These are phyloP conservation scores for Plenodomus tracheiphilus DNA, from an alignment of 2,329 filamentous ascomycete genomes.

Conservation along the genomic window DNA sequence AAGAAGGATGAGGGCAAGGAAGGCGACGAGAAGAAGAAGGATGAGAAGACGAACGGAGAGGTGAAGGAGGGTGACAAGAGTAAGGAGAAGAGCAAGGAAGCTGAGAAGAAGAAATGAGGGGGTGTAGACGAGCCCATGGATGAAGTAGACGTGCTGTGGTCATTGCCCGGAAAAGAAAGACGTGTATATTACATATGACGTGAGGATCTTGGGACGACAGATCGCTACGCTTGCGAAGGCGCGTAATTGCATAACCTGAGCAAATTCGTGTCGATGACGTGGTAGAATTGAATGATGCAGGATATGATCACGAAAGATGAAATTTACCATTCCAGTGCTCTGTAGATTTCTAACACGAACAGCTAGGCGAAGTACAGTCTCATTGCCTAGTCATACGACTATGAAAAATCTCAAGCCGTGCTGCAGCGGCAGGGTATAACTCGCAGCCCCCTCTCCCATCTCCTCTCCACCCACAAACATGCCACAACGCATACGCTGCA, in stretches of 20 bases:
- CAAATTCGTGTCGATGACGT: not conserved
- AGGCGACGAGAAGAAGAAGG: conserved; percentile 62
- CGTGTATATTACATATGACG: conserved; percentile 31
- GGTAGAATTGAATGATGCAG: not conserved
- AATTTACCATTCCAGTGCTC: too few species aligned
- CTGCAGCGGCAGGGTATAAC: conserved; percentile 28
- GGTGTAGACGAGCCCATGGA: conserved; percentile 1
- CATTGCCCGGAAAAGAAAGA: conserved; percentile 6
- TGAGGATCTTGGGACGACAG: not conserved
- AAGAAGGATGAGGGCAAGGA: conserved; percentile 64
- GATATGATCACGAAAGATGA: not conserved
- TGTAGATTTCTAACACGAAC: too few species aligned
- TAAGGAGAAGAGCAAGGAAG: conserved; percentile 60
- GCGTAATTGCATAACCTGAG: not conserved
- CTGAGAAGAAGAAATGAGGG: conserved; percentile 62
- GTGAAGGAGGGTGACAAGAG: conserved; percentile 57
- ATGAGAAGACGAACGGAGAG: conserved; percentile 57
- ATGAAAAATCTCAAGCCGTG: conserved; percentile 9
- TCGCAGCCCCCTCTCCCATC: conserved; percentile 5
- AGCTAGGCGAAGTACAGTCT: too few species aligned
- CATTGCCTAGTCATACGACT: too few species aligned
- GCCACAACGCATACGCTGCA: not conserved
- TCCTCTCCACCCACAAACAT: not conserved
- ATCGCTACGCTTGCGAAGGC: not conserved
- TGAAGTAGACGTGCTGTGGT: too few species aligned